Evolutionary conservation across 2,329 filamentous ascomycete genomes (phyloP).

Genomic region (Fusarium sambucinum): DNA sequence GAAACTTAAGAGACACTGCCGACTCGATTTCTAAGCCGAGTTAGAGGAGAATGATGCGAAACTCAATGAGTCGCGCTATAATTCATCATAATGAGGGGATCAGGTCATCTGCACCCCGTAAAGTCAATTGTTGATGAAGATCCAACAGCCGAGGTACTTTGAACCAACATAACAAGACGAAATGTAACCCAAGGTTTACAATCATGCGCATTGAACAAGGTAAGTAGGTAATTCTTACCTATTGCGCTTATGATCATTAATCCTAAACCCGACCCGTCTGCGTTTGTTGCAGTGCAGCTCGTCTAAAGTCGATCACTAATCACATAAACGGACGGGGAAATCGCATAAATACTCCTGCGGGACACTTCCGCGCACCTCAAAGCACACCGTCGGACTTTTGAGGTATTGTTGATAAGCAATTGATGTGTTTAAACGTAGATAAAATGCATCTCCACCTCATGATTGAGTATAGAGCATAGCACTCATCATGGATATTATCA

Average conservation of each 20-base stretch:
- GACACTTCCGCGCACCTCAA: background rate
- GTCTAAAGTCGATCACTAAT: constrained; percentile 34
- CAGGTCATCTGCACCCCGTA: too few species aligned
- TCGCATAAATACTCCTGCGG: constrained; percentile 6
- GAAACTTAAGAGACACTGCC: too few species aligned
- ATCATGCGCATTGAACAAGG: background rate
- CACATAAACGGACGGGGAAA: background rate
- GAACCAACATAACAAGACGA: background rate
- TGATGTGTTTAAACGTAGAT: background rate
- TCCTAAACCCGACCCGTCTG: background rate
- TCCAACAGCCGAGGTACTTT: background rate
- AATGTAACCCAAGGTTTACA: background rate
- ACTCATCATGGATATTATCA: constrained; percentile 18
- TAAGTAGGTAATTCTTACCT: background rate
- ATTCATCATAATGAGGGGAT: background rate
- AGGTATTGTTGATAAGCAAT: background rate
- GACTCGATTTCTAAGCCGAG: background rate
- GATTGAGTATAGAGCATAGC: background rate
- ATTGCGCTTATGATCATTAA: constrained; percentile 29
- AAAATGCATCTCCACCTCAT: background rate
- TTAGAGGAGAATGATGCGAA: background rate
- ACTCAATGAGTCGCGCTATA: background rate
- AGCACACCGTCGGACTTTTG: background rate
- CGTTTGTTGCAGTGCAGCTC: background rate
- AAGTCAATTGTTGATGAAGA: background rate